A percentile compares a stretch with the other conserved stretches of the same genome.
Conservation (phyloP, 768 basidiomycete species). For the Rhodotorula paludigena region DNA sequence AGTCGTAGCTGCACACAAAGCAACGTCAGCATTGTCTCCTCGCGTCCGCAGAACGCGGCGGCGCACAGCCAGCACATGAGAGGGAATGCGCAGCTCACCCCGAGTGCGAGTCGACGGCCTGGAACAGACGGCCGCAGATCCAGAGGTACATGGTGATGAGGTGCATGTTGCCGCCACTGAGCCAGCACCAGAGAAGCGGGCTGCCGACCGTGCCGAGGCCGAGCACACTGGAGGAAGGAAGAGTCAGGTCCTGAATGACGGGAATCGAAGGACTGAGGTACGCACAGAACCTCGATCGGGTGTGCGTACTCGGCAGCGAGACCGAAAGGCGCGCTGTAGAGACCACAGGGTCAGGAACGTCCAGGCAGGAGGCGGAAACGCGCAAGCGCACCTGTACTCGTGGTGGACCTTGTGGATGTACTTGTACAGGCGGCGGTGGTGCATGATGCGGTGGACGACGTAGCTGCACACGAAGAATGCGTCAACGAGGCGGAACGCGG, state of each 20-base stretch:
- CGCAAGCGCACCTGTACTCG: too few relatives aligned
- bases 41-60: neutral
- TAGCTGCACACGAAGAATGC: too few relatives aligned
- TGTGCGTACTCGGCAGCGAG: slow-evolving; percentile 97
- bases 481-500: too few relatives aligned
- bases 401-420: slow-evolving; percentile 60
- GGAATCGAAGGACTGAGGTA: too few relatives aligned
- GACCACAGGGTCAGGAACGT: too few relatives aligned
- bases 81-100: slow-evolving; percentile 53
- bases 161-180: slow-evolving; percentile 55
- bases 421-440: slow-evolving; percentile 46
- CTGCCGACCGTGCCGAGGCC: slow-evolving; percentile 85
- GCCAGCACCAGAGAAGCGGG: slow-evolving; percentile 67
- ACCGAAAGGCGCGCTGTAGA: slow-evolving; percentile 94
- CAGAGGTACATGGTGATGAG: slow-evolving; percentile 89
- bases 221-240: slow-evolving; percentile 55
- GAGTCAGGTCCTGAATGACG: neutral
- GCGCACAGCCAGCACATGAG: neutral
- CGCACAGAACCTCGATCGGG: slow-evolving; percentile 69
- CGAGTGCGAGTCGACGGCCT: slow-evolving; percentile 94
- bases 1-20: slow-evolving; percentile 60
- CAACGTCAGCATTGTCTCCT: neutral
- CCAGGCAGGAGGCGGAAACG: too few relatives aligned
- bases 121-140: slow-evolving; percentile 90
- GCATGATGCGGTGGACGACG: slow-evolving; percentile 55